phyloP scores from a whole-genome alignment of 2,329 filamentous ascomycete genomes.

The Trichoderma lentiforme region DNA sequence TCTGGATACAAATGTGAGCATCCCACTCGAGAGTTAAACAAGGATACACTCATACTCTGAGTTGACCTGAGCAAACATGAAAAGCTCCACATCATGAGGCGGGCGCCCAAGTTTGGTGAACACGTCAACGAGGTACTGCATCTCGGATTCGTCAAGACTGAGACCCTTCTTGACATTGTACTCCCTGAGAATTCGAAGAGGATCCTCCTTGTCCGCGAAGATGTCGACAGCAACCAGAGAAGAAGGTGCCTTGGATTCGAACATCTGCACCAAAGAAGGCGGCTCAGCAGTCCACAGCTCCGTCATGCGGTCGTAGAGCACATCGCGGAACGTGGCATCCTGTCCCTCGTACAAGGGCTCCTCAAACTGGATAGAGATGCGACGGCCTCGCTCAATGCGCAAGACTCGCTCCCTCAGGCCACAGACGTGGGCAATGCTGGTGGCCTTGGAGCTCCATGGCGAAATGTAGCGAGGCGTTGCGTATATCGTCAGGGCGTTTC shows the following conservation, averaged over 20 bases:
- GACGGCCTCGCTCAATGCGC: constrained; percentile 83
- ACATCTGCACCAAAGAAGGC: constrained; percentile 73
- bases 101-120: constrained; percentile 47
- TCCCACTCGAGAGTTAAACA: constrained; percentile 1
- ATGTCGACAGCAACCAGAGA: constrained; percentile 75
- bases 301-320: constrained; percentile 93
- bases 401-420: constrained; percentile 67
- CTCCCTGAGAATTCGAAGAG: constrained; percentile 69
- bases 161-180: constrained; percentile 84
- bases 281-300: constrained; percentile 67
- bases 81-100: constrained; percentile 89
- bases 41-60: constrained; percentile 57
- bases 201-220: constrained; percentile 60
- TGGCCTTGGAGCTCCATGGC: constrained; percentile 96
- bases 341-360: constrained; percentile 39
- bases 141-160: constrained; percentile 82
- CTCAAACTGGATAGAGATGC: constrained; percentile 66
- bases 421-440: constrained; percentile 89
- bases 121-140: constrained; percentile 83
- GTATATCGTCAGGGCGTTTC: constrained; percentile 60
- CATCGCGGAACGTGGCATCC: constrained; percentile 60
- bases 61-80: constrained; percentile 99
- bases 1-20: constrained; percentile 18
- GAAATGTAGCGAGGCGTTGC: constrained; percentile 83
- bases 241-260: constrained; percentile 61